A percentile compares a stretch with the other conserved stretches of the same genome.
These are phyloP conservation scores for Podospora bellae-mahoneyi DNA, from an alignment of 495 filamentous ascomycete genomes.

Conservation along the genomic window DNA sequence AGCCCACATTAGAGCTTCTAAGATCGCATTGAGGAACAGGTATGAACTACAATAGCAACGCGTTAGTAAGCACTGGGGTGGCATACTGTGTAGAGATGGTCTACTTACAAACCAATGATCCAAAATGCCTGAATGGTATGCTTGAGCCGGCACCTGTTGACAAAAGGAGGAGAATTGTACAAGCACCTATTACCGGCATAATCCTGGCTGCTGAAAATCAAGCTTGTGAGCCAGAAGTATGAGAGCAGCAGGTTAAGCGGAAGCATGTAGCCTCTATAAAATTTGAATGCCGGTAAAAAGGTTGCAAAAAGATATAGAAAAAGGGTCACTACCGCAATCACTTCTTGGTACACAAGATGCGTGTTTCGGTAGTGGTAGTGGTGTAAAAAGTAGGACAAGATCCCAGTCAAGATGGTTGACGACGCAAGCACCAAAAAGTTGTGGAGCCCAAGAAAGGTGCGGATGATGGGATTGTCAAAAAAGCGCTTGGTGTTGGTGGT, in stretches of 20 bases:
- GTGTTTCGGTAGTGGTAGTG: constrained; percentile 20
- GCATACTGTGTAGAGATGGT: neutral
- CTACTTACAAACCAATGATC: constrained; percentile 32
- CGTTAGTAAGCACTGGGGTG: neutral
- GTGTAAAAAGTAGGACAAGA: constrained; percentile 27
- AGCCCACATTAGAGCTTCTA: constrained; percentile 32
- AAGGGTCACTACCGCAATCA: constrained; percentile 21
- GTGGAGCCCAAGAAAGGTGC: constrained; percentile 21
- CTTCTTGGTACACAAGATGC: constrained; percentile 25
- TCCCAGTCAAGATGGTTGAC: constrained; percentile 28
- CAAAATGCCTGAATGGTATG: constrained; percentile 28
- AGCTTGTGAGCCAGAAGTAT: constrained; percentile 32
- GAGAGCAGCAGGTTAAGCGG: constrained; percentile 34
- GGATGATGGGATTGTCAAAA: constrained; percentile 17
- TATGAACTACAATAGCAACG: constrained; percentile 7
- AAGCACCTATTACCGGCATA: constrained; percentile 25
- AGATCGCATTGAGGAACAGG: constrained; percentile 26
- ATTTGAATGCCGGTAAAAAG: constrained; percentile 17
- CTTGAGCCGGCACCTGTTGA: constrained; percentile 25
- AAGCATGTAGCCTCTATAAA: constrained; percentile 31
- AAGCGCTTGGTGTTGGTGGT: constrained; percentile 9
- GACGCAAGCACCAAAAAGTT: constrained; percentile 29
- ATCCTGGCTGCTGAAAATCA: constrained; percentile 32
- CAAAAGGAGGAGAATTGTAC: constrained; percentile 10
- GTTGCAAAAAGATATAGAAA: constrained; percentile 12